These are phyloP conservation scores for Nemania sp. DNA, from an alignment of 2,329 filamentous ascomycete genomes.

Conservation along the genomic window DNA sequence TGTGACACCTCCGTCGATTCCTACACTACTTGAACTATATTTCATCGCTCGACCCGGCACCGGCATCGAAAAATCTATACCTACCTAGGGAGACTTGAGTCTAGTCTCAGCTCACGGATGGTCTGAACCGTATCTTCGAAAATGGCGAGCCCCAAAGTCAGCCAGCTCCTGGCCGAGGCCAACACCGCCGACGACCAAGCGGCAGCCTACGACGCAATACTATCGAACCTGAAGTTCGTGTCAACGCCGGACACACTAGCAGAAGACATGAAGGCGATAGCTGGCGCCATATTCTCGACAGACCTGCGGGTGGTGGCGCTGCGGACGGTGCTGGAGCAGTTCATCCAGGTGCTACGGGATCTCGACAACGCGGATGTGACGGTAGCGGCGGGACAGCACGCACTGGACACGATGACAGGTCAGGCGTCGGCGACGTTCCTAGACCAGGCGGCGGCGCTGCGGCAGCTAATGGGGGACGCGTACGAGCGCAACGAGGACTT, in stretches of 20 bases:
- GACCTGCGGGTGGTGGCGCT: slow-evolving; percentile 76
- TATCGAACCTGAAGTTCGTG: slow-evolving; percentile 47
- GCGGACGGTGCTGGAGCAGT: slow-evolving; percentile 68
- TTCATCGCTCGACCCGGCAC: too few relatives aligned
- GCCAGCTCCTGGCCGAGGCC: slow-evolving; percentile 47
- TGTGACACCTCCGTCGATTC: too few relatives aligned
- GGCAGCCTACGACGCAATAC: slow-evolving; percentile 51
- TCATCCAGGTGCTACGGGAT: slow-evolving; percentile 64
- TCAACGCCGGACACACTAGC: slow-evolving; percentile 45
- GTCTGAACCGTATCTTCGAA: slow-evolving; percentile 1
- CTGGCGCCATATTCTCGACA: slow-evolving; percentile 68
- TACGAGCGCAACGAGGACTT: slow-evolving; percentile 85
- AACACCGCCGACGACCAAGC: slow-evolving; percentile 47
- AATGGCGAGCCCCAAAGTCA: slow-evolving; percentile 44
- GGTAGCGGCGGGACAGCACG: slow-evolving; percentile 74
- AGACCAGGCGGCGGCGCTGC: slow-evolving; percentile 79
- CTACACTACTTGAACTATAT: too few relatives aligned
- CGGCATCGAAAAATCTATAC: too few relatives aligned
- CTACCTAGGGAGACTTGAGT: too few relatives aligned
- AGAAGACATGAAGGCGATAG: slow-evolving; percentile 68
- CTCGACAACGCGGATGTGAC: slow-evolving; percentile 66
- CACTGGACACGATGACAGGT: slow-evolving; percentile 66
- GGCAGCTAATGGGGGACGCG: slow-evolving; percentile 79
- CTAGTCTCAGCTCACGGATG: too few relatives aligned
- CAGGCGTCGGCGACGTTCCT: slow-evolving; percentile 72